Conservation (phyloP, 2,329 filamentous ascomycete species). For the Sporothrix globosa region DNA sequence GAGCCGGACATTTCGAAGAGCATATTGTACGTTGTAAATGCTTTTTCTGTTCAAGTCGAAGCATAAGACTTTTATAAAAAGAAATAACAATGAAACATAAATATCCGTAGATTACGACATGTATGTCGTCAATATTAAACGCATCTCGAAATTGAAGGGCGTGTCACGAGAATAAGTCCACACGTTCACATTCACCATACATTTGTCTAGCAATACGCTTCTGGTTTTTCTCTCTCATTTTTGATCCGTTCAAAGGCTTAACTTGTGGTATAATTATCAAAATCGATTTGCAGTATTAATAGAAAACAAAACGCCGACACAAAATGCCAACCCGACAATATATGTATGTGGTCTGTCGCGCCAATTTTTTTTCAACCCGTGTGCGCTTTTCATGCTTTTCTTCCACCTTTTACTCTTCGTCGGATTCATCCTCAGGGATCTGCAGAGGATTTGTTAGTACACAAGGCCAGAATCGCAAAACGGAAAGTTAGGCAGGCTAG, state of each 20-base stretch:
- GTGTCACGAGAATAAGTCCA: background rate
- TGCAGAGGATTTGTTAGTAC: slow-evolving; percentile 42
- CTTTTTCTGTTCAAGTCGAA: too few species aligned
- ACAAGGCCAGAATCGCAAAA: background rate
- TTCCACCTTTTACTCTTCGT: slow-evolving; percentile 48
- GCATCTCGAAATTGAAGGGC: background rate
- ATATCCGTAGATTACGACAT: too few species aligned
- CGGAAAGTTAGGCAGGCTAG: background rate
- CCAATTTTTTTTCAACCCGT: slow-evolving; percentile 5
- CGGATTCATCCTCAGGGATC: slow-evolving; percentile 57
- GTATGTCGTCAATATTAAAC: too few species aligned
- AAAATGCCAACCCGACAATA: slow-evolving; percentile 31
- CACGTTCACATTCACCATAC: too few species aligned
- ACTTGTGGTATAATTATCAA: slow-evolving; percentile 23
- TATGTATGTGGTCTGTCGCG: slow-evolving; percentile 27
- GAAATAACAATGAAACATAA: too few species aligned
- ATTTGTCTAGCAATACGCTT: too few species aligned
- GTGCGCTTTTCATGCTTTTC: background rate
- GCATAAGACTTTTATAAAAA: too few species aligned
- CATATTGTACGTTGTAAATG: too few species aligned
- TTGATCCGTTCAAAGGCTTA: slow-evolving; percentile 8
- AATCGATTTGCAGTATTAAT: background rate
- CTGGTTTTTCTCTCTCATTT: background rate
- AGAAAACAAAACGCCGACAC: slow-evolving; percentile 34
- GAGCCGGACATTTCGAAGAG: too few species aligned